phyloP scores from a whole-genome alignment of 1,139 yeast species.

The Saccharomyces hybrid region DNA sequence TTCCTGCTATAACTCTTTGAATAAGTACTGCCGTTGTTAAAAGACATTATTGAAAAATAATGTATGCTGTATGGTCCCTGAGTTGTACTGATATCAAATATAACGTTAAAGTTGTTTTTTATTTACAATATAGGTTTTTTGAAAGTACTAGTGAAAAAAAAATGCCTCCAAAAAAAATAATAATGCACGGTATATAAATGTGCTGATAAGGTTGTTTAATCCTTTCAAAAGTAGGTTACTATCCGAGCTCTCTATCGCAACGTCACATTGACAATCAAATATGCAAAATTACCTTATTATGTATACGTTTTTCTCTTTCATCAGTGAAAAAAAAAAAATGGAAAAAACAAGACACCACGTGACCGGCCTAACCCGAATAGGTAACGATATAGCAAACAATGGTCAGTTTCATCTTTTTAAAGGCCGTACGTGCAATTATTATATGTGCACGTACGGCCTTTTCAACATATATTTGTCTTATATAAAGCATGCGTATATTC shows the following conservation, averaged over 20 bases:
- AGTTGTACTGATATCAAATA: not conserved
- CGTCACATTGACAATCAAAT: not conserved
- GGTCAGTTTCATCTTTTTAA: not conserved
- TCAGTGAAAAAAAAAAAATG: not conserved
- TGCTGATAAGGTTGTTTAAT: not conserved
- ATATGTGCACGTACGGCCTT: no score
- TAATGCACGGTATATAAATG: not conserved
- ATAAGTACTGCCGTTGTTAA: not conserved
- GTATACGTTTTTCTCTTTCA: not conserved
- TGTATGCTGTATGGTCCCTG: not conserved
- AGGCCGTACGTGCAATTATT: not conserved
- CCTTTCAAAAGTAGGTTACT: not conserved
- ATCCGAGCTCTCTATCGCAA: not conserved
- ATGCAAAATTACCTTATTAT: not conserved
- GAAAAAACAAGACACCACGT: not conserved
- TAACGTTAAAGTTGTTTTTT: not conserved
- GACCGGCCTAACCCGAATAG: not conserved
- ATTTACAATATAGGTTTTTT: not conserved
- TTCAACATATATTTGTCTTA: not conserved
- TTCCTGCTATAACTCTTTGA: conserved; percentile 1
- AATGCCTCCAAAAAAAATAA: not conserved
- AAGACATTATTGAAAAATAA: not conserved
- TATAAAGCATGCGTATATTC: not conserved
- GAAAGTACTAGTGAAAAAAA: not conserved
- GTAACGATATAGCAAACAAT: no score